These are phyloP conservation scores for Rubroshorea leprosula DNA, from an alignment of 345 rosid species.

Conservation along the genomic window DNA sequence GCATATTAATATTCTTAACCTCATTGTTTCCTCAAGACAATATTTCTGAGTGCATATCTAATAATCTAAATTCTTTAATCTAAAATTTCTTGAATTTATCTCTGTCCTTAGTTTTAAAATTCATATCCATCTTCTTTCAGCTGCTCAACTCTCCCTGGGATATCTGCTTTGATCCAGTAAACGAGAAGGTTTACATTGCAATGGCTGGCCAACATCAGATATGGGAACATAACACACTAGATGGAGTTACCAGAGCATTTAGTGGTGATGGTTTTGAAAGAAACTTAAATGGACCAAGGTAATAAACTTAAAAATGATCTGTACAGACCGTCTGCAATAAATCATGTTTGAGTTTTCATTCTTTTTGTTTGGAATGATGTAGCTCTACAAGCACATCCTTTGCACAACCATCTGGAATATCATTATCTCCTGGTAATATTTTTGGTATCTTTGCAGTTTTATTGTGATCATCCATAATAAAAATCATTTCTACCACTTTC, in stretches of 20 bases:
- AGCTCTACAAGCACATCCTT: conserved; percentile 76
- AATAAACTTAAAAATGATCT: not conserved
- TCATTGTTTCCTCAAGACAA: conserved; percentile 1
- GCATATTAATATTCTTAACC: conserved; percentile 5
- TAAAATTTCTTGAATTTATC: conserved; percentile 8
- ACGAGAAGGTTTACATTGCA: conserved; percentile 77
- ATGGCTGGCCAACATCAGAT: conserved; percentile 99
- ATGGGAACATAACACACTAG: conserved; percentile 66
- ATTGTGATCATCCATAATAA: not conserved
- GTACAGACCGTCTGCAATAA: not conserved
- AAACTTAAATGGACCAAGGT: conserved; percentile 90
- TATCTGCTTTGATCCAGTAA: conserved; percentile 62
- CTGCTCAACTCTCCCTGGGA: conserved; percentile 98
- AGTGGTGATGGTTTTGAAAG: conserved; percentile 94
- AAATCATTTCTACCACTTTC: not conserved
- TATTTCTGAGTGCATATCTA: not conserved
- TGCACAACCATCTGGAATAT: conserved; percentile 93
- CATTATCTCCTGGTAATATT: conserved; percentile 61
- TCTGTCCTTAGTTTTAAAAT: conserved; percentile 11
- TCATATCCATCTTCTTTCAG: conserved; percentile 31
- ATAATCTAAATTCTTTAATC: too few species aligned
- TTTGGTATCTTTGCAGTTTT: conserved; percentile 9
- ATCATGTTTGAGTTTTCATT: not conserved
- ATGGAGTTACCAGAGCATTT: conserved; percentile 65
- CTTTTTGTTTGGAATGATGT: conserved; percentile 23